phyloP scores from a whole-genome alignment of 2,329 filamentous ascomycete species.

The Colletotrichum acutatum region DNA sequence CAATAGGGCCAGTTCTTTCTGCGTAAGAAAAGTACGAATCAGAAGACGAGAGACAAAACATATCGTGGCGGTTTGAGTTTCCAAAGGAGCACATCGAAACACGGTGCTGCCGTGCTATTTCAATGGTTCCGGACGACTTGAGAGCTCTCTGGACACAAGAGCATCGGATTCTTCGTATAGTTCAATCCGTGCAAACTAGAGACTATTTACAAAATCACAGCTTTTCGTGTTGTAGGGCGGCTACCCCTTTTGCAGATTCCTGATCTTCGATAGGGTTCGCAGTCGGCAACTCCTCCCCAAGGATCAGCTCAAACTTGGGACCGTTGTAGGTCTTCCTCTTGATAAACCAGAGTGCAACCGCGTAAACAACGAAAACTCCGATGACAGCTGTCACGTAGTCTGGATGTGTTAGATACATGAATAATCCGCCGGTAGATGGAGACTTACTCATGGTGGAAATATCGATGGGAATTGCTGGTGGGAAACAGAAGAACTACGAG shows the following conservation, averaged over 20 bases:
- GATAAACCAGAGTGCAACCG: neutral
- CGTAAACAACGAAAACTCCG: constrained; percentile 10
- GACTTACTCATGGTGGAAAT: constrained; percentile 25
- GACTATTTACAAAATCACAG: neutral
- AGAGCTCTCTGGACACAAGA: too few species aligned
- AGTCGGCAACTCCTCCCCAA: constrained; percentile 9
- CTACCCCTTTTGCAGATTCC: neutral
- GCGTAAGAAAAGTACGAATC: too few species aligned
- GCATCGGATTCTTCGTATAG: too few species aligned
- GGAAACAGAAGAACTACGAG: constrained; percentile 21
- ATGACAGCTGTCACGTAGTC: constrained; percentile 23
- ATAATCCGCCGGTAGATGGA: neutral
- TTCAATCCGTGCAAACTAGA: too few species aligned
- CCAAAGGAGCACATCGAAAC: too few species aligned
- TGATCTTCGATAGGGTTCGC: neutral
- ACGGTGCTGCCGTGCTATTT: too few species aligned
- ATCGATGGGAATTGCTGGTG: constrained; percentile 18
- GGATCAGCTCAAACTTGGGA: constrained; percentile 20
- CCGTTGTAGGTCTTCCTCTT: constrained; percentile 17
- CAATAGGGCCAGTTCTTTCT: too few species aligned
- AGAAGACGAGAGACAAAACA: too few species aligned
- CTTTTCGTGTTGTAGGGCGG: neutral
- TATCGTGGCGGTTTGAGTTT: too few species aligned
- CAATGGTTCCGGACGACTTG: too few species aligned
- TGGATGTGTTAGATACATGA: neutral